Percentiles rank a stretch among this genome's conserved stretches.
phyloP scores from a whole-genome alignment of 2,329 filamentous ascomycete species.

The Zalaria sp. region DNA sequence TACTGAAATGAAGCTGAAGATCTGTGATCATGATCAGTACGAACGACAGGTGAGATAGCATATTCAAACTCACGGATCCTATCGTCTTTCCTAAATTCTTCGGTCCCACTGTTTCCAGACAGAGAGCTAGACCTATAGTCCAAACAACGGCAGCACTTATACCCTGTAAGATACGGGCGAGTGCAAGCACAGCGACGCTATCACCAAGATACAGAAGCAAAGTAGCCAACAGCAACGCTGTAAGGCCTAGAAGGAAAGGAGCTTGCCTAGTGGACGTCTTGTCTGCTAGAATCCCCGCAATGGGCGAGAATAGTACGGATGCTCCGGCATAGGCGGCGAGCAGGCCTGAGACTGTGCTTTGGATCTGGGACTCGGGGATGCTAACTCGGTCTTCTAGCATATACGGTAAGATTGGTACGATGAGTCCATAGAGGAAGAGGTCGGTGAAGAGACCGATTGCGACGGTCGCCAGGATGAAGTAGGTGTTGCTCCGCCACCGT shows the following conservation, averaged over 20 bases:
- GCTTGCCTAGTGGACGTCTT: conserved; percentile 36
- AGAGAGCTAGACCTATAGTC: conserved; percentile 44
- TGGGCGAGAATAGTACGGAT: conserved; percentile 35
- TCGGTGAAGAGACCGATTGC: conserved; percentile 42
- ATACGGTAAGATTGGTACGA: conserved; percentile 45
- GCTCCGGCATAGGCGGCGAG: conserved; percentile 42
- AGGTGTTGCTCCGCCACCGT: conserved; percentile 41
- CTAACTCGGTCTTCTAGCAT: conserved; percentile 38
- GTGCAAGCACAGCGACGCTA: conserved; percentile 32
- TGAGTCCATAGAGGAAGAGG: conserved; percentile 44
- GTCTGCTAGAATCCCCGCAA: conserved; percentile 43
- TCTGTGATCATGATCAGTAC: conserved; percentile 14
- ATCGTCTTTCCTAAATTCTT: conserved; percentile 47
- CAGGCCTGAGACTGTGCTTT: conserved; percentile 38
- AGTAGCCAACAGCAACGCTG: conserved; percentile 39
- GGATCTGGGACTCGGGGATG: conserved; percentile 33
- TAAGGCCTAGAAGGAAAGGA: conserved; percentile 44
- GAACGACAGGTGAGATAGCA: not conserved
- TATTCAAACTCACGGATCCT: conserved; percentile 30
- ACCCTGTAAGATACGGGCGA: conserved; percentile 44
- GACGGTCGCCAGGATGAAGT: conserved; percentile 46
- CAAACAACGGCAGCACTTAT: conserved; percentile 44
- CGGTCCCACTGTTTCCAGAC: conserved; percentile 43
- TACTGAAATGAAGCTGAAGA: conserved; percentile 45
- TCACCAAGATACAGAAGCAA: conserved; percentile 38